Evolutionary conservation across 495 filamentous ascomycete genomes (phyloP), one percentile per base, ranked within the genome.

Genomic region (Aspergillus bertholletiae): DNA sequence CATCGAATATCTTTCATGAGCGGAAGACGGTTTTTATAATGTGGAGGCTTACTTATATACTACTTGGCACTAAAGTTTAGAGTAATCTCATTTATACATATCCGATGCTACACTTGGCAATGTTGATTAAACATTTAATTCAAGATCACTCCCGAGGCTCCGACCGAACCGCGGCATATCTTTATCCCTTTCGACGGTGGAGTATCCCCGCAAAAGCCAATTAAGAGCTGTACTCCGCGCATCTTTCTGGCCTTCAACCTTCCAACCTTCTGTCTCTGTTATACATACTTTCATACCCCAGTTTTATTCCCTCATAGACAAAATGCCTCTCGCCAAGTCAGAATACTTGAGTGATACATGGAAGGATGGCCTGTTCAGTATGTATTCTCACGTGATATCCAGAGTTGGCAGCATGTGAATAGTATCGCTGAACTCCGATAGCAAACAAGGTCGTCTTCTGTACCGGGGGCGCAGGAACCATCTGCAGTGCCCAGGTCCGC

Each of bases 401-500:
- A 23, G 9, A 21, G 4, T 3, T 41, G 21, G 15, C 3, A 2
- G 1, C 4, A 17, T 18, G 21, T 20, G 7, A n/a, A 51, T 34
- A 21, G 21, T 20, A n/a, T n/a, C n/a, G 26, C 55, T 67, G 49
- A 61, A 41, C 9, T 13, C 43, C 40, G 11, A 7, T 64, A 92
- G 89, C 83, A 53, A 86, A 89, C 65, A 94, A 94, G 66, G 92
- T 97, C 18, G 80, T 97, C 58, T 93, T 97, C 76, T 95, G 95
- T 64, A 98, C 94, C 24, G 94, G 94, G 37, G 94, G 94, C 49
- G 90, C 90, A 1, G 94, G 94, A 34, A 87, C 90, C 13, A 98
- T 98, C 60, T 95, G 94, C 71, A 92, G 88, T 60, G 90, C 87
- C 8, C 94, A 97, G 71, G 94, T 96, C 35, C 84, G 89, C 50